A percentile compares a stretch with the other conserved stretches of the same genome.
Evolutionary conservation across 78 protist species (phyloP).

Genomic region (Neovahlkampfia damariscottae): DNA sequence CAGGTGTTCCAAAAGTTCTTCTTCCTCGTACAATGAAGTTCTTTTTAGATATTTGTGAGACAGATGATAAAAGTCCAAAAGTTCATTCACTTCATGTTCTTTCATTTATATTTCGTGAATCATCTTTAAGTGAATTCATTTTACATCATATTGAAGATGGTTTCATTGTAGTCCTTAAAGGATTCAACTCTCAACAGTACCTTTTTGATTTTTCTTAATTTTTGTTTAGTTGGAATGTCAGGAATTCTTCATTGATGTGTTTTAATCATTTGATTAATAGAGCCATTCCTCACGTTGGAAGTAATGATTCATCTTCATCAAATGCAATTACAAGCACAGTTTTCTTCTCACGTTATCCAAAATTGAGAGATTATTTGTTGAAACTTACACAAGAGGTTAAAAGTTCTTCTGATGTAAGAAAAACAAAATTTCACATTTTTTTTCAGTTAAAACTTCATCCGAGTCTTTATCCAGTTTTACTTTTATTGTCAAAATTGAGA

Average conservation of each 20-base stretch:
- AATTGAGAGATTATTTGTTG: neutral
- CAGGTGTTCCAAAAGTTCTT: neutral
- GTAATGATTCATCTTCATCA: neutral
- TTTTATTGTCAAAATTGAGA: neutral
- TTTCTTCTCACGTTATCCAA: constrained; percentile 1
- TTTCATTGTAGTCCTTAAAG: neutral
- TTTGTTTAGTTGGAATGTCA: neutral
- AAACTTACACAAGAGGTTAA: neutral
- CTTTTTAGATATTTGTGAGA: neutral
- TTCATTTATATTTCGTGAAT: neutral
- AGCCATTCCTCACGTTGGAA: neutral
- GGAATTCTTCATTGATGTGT: neutral
- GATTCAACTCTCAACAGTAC: neutral
- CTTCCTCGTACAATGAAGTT: neutral
- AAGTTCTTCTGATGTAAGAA: neutral
- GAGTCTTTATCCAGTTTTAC: neutral
- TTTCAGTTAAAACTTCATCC: too few species aligned
- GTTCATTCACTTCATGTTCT: neutral
- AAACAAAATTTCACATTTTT: too few species aligned
- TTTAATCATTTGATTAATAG: neutral
- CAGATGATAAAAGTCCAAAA: neutral
- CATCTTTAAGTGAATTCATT: neutral
- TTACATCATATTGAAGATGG: neutral
- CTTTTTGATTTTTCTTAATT: too few species aligned
- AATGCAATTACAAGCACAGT: neutral